A percentile compares a stretch with the other conserved stretches of the same genome.
phyloP scores from a whole-genome alignment of 176 grass and related monocot species.

The Aechmea fasciata region DNA sequence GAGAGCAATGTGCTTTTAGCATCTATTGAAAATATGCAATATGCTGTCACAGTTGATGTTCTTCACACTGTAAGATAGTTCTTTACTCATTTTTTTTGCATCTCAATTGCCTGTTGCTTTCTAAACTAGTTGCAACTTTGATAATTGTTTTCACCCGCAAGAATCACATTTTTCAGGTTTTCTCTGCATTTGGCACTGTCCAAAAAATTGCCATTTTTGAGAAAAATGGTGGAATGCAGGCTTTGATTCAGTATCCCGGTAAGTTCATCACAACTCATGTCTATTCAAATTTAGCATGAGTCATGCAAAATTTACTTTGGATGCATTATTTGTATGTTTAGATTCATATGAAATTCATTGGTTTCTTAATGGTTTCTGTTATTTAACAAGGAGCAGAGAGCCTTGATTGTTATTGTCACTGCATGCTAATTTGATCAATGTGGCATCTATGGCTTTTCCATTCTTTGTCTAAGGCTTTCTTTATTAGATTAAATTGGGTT shows the following conservation, averaged over 20 bases:
- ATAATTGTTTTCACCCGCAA: neutral
- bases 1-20: slow-evolving; percentile 89
- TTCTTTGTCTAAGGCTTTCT: too few species aligned
- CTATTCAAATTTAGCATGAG: slow-evolving; percentile 8
- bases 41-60: slow-evolving; percentile 89
- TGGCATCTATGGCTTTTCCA: too few species aligned
- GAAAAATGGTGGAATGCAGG: slow-evolving; percentile 91
- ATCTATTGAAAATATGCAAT: slow-evolving; percentile 93
- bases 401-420: too few species aligned
- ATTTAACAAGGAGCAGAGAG: too few species aligned
- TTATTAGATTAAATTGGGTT: too few species aligned
- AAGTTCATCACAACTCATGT: slow-evolving; percentile 10
- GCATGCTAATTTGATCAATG: too few species aligned
- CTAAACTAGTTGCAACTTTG: too few species aligned
- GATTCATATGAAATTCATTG: too few species aligned
- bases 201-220: slow-evolving; percentile 99
- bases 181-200: slow-evolving; percentile 82
- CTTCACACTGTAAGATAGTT: slow-evolving; percentile 71
- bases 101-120: neutral
- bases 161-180: slow-evolving; percentile 46
- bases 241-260: slow-evolving; percentile 93
- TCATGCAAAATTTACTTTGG: slow-evolving; percentile 9
- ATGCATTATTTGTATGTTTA: too few species aligned
- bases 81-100: neutral
- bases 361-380: too few species aligned